Conservation (phyloP, 331 rosid genomes). For the Telfairia occidentalis region DNA sequence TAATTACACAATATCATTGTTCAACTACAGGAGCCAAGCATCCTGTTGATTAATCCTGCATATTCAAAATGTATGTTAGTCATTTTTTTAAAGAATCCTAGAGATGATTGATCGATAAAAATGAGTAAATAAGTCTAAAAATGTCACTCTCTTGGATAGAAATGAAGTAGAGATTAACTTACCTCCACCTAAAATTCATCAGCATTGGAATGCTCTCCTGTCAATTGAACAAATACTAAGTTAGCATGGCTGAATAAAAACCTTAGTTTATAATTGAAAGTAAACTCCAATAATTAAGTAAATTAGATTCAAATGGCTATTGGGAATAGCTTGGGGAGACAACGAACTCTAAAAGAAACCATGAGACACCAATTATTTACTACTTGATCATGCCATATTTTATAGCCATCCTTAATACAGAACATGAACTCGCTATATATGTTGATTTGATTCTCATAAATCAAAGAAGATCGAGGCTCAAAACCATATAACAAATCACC, state of each 20-base stretch:
- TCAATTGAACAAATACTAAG: not conserved
- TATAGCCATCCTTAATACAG: not conserved
- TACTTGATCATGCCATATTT: not conserved
- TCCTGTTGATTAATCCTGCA: too few relatives aligned
- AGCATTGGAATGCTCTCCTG: constrained; percentile 23
- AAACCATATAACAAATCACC: too few relatives aligned
- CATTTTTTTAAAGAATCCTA: too few relatives aligned
- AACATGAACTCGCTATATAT: not conserved
- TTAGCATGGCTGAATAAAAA: not conserved
- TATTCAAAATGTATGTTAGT: too few relatives aligned
- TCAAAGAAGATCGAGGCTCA: too few relatives aligned
- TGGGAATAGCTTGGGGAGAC: not conserved
- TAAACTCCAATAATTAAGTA: not conserved
- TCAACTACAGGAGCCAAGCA: too few relatives aligned
- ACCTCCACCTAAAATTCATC: constrained; percentile 22
- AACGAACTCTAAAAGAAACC: not conserved
- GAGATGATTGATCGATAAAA: too few relatives aligned
- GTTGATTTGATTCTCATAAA: not conserved
- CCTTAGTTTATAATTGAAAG: not conserved
- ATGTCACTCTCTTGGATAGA: not conserved
- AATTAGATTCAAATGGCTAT: not conserved
- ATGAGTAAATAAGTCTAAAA: not conserved
- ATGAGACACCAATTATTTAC: not conserved
- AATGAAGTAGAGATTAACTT: not conserved
- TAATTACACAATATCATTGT: too few relatives aligned